Percentiles rank a stretch among this genome's conserved stretches.
phyloP scores from a whole-genome alignment of 1,284 basidiomycete species.

The Moniliophthora roreri region DNA sequence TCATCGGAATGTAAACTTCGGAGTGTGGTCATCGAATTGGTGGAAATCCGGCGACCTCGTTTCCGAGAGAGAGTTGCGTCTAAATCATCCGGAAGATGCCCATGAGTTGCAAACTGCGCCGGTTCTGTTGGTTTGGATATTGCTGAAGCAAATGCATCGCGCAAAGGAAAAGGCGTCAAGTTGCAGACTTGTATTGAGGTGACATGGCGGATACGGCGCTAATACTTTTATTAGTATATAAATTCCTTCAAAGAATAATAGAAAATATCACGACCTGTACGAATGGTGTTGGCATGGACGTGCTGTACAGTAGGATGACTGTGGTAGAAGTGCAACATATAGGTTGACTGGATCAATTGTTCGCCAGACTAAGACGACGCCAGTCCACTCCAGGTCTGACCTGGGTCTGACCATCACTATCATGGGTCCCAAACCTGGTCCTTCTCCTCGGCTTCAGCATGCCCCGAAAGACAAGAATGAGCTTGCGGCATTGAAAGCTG shows the following conservation, averaged over 20 bases:
- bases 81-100: slow-evolving; percentile 65
- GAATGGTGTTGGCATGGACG: background rate
- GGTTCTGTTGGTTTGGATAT: slow-evolving; percentile 63
- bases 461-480: background rate
- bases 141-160: slow-evolving; percentile 74
- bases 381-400: background rate
- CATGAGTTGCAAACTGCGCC: slow-evolving; percentile 53
- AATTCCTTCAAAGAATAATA: background rate
- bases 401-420: background rate
- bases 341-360: background rate
- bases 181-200: slow-evolving; percentile 75
- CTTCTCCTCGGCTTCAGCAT: background rate
- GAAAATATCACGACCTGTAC: background rate
- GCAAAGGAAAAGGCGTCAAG: slow-evolving; percentile 76
- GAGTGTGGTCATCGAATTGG: slow-evolving; percentile 52
- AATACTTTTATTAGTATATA: slow-evolving; percentile 3
- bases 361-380: background rate
- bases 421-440: slow-evolving; percentile 6
- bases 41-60: slow-evolving; percentile 61
- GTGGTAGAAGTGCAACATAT: background rate
- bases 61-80: slow-evolving; percentile 60
- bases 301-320: background rate
- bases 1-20: slow-evolving; percentile 49
- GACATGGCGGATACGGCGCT: slow-evolving; percentile 77
- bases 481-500: slow-evolving; percentile 18